Conservation (phyloP, 2,329 filamentous ascomycete genomes). For the Pyrenophora seminiperda region DNA sequence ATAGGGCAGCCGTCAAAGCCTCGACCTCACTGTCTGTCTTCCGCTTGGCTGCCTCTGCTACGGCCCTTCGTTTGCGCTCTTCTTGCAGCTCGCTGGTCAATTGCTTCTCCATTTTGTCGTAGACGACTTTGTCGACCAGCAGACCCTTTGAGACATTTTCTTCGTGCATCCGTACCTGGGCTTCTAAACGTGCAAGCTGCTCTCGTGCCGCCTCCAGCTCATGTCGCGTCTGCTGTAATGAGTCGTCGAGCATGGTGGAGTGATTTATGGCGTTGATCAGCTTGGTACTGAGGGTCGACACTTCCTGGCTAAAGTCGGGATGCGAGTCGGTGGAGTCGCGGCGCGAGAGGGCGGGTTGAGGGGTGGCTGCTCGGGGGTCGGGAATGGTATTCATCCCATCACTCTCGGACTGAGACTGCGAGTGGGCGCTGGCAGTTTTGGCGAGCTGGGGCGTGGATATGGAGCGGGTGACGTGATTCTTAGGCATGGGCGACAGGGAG, state of each 20-base stretch:
- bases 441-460: constrained; percentile 46
- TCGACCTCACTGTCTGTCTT: constrained; percentile 92
- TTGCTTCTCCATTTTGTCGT: constrained; percentile 61
- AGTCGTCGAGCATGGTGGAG: constrained; percentile 90
- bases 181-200: constrained; percentile 71
- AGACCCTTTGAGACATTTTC: constrained; percentile 73
- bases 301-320: constrained; percentile 72
- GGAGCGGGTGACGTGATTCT: constrained; percentile 47
- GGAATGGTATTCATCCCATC: constrained; percentile 72
- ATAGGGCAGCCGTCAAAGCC: constrained; percentile 86
- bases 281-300: constrained; percentile 90
- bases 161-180: constrained; percentile 70
- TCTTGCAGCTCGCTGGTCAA: constrained; percentile 50
- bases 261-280: constrained; percentile 97
- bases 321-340: constrained; percentile 58
- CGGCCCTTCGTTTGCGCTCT: constrained; percentile 49
- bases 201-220: constrained; percentile 77
- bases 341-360: constrained; percentile 38
- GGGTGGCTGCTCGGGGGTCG: constrained; percentile 54
- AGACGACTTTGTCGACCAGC: constrained; percentile 73
- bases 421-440: constrained; percentile 40
- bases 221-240: constrained; percentile 77
- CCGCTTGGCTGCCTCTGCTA: constrained; percentile 70
- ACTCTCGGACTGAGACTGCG: constrained; percentile 52
- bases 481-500: constrained; percentile 43